These are phyloP conservation scores for Leccinum subatratum DNA, from an alignment of 1,284 basidiomycete species.

Conservation along the genomic window DNA sequence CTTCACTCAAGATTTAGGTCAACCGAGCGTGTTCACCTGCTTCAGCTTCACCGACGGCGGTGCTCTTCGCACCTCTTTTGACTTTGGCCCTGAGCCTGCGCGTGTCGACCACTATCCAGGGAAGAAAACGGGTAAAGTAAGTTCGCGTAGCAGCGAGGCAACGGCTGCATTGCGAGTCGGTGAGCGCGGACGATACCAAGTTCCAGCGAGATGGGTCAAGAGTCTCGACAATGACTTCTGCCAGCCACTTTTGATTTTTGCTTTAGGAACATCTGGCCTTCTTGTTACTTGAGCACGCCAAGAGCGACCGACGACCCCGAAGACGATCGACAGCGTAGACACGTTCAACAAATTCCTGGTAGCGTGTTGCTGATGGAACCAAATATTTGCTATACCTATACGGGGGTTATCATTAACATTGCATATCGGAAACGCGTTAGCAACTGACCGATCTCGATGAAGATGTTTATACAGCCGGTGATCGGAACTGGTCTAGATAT, in stretches of 20 bases:
- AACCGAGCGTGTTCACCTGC: background rate
- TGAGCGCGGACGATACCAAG: conserved; percentile 36
- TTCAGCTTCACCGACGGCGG: background rate
- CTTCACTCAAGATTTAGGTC: conserved; percentile 11
- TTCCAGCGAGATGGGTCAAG: conserved; percentile 39
- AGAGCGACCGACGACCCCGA: conserved; percentile 48
- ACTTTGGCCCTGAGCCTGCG: background rate
- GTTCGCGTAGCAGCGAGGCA: conserved; percentile 11
- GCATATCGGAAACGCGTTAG: background rate
- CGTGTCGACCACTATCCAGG: conserved; percentile 12
- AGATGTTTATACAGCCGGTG: conserved; percentile 47
- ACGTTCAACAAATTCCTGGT: conserved; percentile 49
- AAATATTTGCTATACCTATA: conserved; percentile 54
- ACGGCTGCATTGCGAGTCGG: conserved; percentile 18
- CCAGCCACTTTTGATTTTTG: conserved; percentile 72
- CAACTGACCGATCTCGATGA: conserved; percentile 49
- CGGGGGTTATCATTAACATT: conserved; percentile 6
- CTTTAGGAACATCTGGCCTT: conserved; percentile 47
- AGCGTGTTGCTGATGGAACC: conserved; percentile 54
- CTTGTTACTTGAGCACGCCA: conserved; percentile 43
- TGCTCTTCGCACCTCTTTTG: background rate
- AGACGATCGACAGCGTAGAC: conserved; percentile 57
- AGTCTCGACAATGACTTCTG: conserved; percentile 55
- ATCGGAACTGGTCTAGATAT: conserved; percentile 41
- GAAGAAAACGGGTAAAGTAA: conserved; percentile 12